Evolutionary conservation across 2,329 filamentous ascomycete genomes (phyloP), one percentile per base, ranked within the genome.

Genomic region (Penicillium sp.): DNA sequence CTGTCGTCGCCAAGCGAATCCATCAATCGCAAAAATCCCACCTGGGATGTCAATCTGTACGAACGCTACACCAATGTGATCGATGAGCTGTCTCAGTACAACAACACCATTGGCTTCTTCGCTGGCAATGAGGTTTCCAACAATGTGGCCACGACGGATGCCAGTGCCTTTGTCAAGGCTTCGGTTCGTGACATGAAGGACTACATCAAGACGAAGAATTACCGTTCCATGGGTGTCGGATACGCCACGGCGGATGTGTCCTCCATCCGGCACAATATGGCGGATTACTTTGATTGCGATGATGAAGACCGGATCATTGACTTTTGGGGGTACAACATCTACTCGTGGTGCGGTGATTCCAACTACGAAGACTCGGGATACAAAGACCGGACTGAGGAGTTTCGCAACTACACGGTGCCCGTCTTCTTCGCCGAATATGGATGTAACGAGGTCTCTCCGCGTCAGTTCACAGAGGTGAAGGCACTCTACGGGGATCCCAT

Each of bases 291-390:
- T 73, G 88, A 94, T 76, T 96, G 90, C 60, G 84, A 86, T 18
- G 35, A 40, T 42, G 65, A 77, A 40, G 69, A 72, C 5, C 65
- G 68, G 57, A 63, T 82, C 42, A 92, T 95, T 50, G 90, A 95
- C 67, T 95, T 90, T 74, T 95, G 87, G 87, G 90, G 90, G 44
- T 95, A 95, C 80, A 96, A 95, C 75, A 93, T 95, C 70, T 96
- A 95, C 77, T 93, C 87, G 29, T 96, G 90, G 90, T 96, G 90
- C 63, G 90, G 89, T 50, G 64, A 87, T 54, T 93, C 84, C 59
- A 79, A 73, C 53, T 90, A 84, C 70, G 59, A 72, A 18, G 61
- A 74, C 42, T 95, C 90, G 1, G 85, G 85, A 37, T 96, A 88
- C 68, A 75, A 81, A 48, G 73, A 79, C 42, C 83, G 89, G 62